A percentile compares a stretch with the other conserved stretches of the same genome.
phyloP scores from a whole-genome alignment of 2,329 filamentous ascomycete species.

The Fusarium sp. region DNA sequence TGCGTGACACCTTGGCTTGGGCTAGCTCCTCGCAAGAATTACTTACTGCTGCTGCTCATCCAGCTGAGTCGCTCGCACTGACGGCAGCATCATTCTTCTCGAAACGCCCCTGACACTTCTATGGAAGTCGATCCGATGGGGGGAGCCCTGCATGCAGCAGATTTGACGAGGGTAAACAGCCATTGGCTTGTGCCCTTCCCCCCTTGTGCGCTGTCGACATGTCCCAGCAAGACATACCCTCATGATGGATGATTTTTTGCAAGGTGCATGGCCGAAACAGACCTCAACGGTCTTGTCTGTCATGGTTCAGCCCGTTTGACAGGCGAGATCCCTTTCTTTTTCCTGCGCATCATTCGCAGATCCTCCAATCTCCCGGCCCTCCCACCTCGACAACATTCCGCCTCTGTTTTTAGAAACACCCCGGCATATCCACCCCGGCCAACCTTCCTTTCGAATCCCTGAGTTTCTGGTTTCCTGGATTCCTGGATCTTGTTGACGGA shows the following conservation, averaged over 20 bases:
- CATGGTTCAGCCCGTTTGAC: slow-evolving; percentile 11
- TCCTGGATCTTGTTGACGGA: slow-evolving; percentile 8
- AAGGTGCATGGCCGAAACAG: slow-evolving; percentile 14
- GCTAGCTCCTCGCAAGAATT: slow-evolving; percentile 1
- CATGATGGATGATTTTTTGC: slow-evolving; percentile 20
- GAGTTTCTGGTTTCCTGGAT: slow-evolving; percentile 3
- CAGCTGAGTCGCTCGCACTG: slow-evolving; percentile 15
- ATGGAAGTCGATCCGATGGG: slow-evolving; percentile 35
- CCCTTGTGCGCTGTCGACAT: slow-evolving; percentile 18
- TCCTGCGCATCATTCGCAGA: slow-evolving; percentile 35
- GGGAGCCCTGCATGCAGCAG: slow-evolving; percentile 25
- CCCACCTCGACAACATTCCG: slow-evolving; percentile 23
- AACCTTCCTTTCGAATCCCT: slow-evolving; percentile 14
- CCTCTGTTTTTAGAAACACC: slow-evolving; percentile 41
- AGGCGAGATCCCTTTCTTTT: slow-evolving; percentile 22
- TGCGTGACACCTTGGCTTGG: background rate
- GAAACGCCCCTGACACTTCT: slow-evolving; percentile 36
- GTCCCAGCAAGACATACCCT: slow-evolving; percentile 27
- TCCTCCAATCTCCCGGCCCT: slow-evolving; percentile 39
- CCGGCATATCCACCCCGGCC: slow-evolving; percentile 19
- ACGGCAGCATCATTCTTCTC: slow-evolving; percentile 16
- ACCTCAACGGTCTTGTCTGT: slow-evolving; percentile 5
- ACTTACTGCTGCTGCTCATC: background rate
- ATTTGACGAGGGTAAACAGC: slow-evolving; percentile 25
- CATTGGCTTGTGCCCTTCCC: slow-evolving; percentile 13